phyloP scores from a whole-genome alignment of 163 green algal genomes.

The Prototheca stagnorum region DNA sequence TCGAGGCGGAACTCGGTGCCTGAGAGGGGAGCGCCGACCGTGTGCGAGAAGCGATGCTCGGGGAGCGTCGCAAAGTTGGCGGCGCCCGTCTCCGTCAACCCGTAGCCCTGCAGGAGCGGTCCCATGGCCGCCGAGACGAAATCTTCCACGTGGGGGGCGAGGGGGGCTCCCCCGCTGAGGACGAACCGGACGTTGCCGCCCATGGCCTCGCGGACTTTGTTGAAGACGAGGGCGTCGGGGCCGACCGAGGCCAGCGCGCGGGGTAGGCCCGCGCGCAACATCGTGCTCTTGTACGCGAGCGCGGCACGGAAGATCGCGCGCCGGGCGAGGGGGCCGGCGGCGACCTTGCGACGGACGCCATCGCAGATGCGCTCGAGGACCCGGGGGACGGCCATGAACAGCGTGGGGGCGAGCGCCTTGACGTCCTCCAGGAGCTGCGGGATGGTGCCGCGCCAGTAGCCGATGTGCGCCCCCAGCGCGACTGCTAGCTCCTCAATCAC shows the following conservation, averaged over 20 bases:
- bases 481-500: constrained; percentile 78
- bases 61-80: constrained; percentile 55
- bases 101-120: constrained; percentile 90
- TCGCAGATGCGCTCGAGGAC: constrained; percentile 77
- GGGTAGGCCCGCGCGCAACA: constrained; percentile 12
- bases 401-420: constrained; percentile 46
- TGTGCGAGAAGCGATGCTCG: constrained; percentile 5
- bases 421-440: constrained; percentile 67
- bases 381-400: constrained; percentile 78
- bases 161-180: constrained; percentile 37
- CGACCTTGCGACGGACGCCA: constrained; percentile 19
- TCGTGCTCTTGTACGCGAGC: constrained; percentile 38
- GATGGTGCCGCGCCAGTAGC: constrained; percentile 74
- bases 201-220: constrained; percentile 30
- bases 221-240: constrained; percentile 36
- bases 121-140: constrained; percentile 75
- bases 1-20: constrained; percentile 47
- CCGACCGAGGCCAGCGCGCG: constrained; percentile 11
- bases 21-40: constrained; percentile 31
- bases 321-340: constrained; percentile 14
- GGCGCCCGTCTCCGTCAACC: constrained; percentile 87
- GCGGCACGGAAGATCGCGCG: constrained; percentile 42
- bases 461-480: constrained; percentile 53
- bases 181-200: constrained; percentile 37
- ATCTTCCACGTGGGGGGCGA: constrained; percentile 41